Percentiles rank a stretch among this genome's conserved stretches.
phyloP scores from a whole-genome alignment of 805 yeast genomes.

The Saccharomyces eubayanus region DNA sequence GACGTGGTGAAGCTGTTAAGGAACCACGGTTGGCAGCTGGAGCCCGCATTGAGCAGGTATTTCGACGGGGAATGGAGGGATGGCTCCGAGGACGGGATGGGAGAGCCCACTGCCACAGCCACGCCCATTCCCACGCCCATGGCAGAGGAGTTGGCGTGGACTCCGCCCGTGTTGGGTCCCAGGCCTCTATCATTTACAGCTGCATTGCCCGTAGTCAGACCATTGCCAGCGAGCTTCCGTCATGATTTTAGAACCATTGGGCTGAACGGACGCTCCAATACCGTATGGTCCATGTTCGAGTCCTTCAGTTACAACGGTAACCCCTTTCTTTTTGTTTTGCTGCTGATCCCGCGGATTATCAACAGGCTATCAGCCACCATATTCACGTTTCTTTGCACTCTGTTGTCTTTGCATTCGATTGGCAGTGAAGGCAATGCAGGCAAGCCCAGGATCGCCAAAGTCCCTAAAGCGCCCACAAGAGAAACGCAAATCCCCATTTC shows the following conservation, averaged over 20 bases:
- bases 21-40: slow-evolving; percentile 53
- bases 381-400: slow-evolving; percentile 14
- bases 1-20: slow-evolving; percentile 40
- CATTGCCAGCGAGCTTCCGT: slow-evolving; percentile 26
- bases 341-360: slow-evolving; percentile 47
- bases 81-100: neutral
- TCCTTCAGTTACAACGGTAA: slow-evolving; percentile 2
- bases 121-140: slow-evolving; percentile 7
- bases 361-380: slow-evolving; percentile 16
- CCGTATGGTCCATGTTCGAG: slow-evolving; percentile 3
- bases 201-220: slow-evolving; percentile 29
- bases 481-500: neutral
- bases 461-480: slow-evolving; percentile 16
- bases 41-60: slow-evolving; percentile 50
- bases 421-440: neutral
- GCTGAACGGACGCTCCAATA: slow-evolving; percentile 8
- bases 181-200: neutral
- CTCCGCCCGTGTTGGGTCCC: neutral
- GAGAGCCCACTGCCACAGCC: slow-evolving; percentile 1
- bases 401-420: neutral
- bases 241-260: slow-evolving; percentile 22
- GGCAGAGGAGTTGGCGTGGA: slow-evolving; percentile 1
- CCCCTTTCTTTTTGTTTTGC: slow-evolving; percentile 43
- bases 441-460: slow-evolving; percentile 7
- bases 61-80: slow-evolving; percentile 47